These are phyloP conservation scores for Mucor piriformis DNA, from an alignment of 371 early-diverging fungal genomes.

Conservation along the genomic window DNA sequence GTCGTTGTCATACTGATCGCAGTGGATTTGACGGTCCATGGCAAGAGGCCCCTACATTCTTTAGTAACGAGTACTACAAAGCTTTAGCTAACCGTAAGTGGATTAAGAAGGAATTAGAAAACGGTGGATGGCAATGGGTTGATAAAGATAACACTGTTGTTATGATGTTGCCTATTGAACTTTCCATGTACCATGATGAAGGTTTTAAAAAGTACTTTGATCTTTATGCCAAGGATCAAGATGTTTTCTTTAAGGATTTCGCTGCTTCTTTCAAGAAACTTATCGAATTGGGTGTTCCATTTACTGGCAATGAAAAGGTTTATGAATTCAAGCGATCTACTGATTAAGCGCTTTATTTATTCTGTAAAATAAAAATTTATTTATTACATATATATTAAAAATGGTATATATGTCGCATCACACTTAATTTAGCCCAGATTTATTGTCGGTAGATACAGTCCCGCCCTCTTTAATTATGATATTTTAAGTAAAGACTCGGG, in stretches of 20 bases:
- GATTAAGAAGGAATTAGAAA: constrained; percentile 75
- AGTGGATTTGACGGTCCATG: constrained; percentile 91
- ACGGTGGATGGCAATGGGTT: constrained; percentile 85
- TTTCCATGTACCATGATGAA: constrained; percentile 57
- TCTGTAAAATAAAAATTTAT: neutral
- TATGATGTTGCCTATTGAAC: constrained; percentile 55
- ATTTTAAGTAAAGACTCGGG: too few relatives aligned
- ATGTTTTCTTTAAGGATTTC: constrained; percentile 86
- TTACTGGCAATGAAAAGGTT: constrained; percentile 62
- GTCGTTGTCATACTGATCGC: constrained; percentile 90
- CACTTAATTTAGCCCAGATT: too few relatives aligned
- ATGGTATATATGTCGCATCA: too few relatives aligned
- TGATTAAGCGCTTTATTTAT: neutral
- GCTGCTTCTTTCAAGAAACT: constrained; percentile 82
- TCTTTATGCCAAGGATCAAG: constrained; percentile 81
- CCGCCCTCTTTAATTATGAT: too few relatives aligned
- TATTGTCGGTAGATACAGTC: too few relatives aligned
- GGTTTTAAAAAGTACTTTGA: constrained; percentile 80
- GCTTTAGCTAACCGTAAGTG: constrained; percentile 80
- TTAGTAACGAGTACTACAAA: constrained; percentile 88
- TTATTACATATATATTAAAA: neutral
- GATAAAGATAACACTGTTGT: constrained; percentile 70
- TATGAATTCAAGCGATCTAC: constrained; percentile 53
- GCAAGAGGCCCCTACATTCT: constrained; percentile 85
- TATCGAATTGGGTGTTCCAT: constrained; percentile 84